phyloP scores from a whole-genome alignment of 176 grass and related monocot species.

The Paspalum vaginatum region DNA sequence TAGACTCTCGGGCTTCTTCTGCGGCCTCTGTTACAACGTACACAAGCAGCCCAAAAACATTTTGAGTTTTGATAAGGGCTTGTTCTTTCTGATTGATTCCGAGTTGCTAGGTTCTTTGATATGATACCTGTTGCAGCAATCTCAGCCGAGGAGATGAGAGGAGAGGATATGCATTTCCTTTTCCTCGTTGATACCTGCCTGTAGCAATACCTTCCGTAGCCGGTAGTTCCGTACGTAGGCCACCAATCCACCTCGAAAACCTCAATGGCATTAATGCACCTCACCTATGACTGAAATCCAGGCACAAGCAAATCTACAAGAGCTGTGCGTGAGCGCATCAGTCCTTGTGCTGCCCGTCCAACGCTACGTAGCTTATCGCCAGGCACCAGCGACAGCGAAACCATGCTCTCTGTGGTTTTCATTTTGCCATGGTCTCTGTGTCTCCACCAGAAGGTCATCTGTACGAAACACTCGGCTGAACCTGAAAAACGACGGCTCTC shows the following conservation, averaged over 20 bases:
- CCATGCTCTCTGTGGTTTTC: neutral
- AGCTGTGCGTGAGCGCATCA: too few relatives aligned
- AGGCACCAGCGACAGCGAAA: neutral
- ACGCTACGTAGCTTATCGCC: neutral
- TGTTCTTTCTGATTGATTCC: neutral
- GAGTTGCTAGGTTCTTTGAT: neutral
- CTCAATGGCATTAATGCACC: constrained; percentile 27
- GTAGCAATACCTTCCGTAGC: too few relatives aligned
- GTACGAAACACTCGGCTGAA: too few relatives aligned
- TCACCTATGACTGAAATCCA: neutral
- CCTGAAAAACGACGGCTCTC: too few relatives aligned
- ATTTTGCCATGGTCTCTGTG: too few relatives aligned
- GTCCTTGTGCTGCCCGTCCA: neutral
- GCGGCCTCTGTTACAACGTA: too few relatives aligned
- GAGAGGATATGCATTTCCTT: neutral
- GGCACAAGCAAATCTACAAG: neutral
- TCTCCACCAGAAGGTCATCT: too few relatives aligned
- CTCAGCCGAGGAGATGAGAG: neutral
- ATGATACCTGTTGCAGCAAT: neutral
- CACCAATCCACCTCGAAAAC: constrained; percentile 29
- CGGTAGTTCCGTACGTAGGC: neutral
- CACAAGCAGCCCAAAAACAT: too few relatives aligned
- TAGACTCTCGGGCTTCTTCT: neutral
- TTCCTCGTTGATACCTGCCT: too few relatives aligned
- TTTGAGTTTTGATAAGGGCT: neutral